phyloP scores from a whole-genome alignment of 148 eudicot species.

The Hydrangea macrophylla region DNA sequence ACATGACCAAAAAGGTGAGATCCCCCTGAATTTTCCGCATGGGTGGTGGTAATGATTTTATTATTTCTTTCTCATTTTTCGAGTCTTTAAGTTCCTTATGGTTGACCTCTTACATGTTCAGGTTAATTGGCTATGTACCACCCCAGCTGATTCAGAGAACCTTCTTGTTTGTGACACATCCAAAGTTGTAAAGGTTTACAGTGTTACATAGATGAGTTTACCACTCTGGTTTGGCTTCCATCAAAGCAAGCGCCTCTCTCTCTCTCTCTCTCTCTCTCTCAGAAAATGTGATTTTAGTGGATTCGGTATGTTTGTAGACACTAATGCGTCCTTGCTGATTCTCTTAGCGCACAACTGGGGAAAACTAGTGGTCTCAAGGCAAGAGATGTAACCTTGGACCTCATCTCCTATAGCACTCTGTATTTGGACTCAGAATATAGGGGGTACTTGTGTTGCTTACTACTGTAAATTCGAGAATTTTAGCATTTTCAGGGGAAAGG shows the following conservation, averaged over 20 bases:
- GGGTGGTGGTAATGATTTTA: not conserved
- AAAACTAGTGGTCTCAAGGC: no score
- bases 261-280: not conserved
- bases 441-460: no score
- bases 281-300: not conserved
- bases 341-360: not conserved
- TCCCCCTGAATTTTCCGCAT: not conserved
- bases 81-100: conserved; percentile 5
- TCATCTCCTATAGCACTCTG: no score
- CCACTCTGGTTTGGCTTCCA: not conserved
- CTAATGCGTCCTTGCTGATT: not conserved
- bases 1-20: conserved; percentile 69
- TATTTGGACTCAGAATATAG: no score
- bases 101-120: conserved; percentile 22
- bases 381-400: no score
- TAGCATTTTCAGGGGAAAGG: no score
- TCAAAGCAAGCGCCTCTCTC: not conserved
- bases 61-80: not conserved
- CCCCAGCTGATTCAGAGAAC: conserved; percentile 87
- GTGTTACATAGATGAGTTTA: conserved; percentile 34
- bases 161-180: conserved; percentile 92
- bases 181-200: conserved; percentile 87
- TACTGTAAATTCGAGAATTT: no score
- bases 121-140: conserved; percentile 97
- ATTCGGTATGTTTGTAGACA: no score